Conservation (phyloP, 169 alveolate species). For the Cryptosporidium sp. region DNA sequence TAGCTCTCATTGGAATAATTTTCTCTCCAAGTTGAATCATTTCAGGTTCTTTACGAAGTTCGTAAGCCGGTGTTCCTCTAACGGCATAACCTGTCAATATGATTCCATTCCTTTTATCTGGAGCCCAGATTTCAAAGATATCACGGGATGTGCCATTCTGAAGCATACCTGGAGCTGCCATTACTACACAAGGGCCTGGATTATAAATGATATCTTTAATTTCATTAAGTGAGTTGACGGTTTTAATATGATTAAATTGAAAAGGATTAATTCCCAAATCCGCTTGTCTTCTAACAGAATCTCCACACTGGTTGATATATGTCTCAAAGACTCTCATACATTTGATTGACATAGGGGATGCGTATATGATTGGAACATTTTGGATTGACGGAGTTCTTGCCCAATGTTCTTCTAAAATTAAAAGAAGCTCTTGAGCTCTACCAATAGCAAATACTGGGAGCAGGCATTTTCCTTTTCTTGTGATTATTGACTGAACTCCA, state of each 20-base stretch:
- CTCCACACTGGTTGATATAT: slow-evolving; percentile 95
- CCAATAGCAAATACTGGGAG: slow-evolving; percentile 96
- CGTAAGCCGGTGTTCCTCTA: slow-evolving; percentile 97
- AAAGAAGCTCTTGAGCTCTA: slow-evolving; percentile 95
- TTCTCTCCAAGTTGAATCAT: slow-evolving; percentile 86
- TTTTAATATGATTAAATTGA: slow-evolving; percentile 88
- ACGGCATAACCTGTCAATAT: slow-evolving; percentile 98
- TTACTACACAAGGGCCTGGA: slow-evolving; percentile 93
- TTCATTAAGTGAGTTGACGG: slow-evolving; percentile 71
- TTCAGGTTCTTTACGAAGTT: slow-evolving; percentile 92
- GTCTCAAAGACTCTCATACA: slow-evolving; percentile 94
- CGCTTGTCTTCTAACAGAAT: slow-evolving; percentile 87
- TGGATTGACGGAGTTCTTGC: slow-evolving; percentile 88
- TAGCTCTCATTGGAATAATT: slow-evolving; percentile 80
- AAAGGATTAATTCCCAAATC: slow-evolving; percentile 91
- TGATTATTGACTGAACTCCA: slow-evolving; percentile 84
- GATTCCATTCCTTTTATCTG: slow-evolving; percentile 93
- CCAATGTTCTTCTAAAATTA: slow-evolving; percentile 97
- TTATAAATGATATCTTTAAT: slow-evolving; percentile 76
- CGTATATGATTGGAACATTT: slow-evolving; percentile 94
- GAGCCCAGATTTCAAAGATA: slow-evolving; percentile 95
- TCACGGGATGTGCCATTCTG: slow-evolving; percentile 96
- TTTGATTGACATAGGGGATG: slow-evolving; percentile 94
- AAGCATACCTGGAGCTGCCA: slow-evolving; percentile 99
- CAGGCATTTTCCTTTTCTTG: slow-evolving; percentile 94